Evolutionary conservation across 768 basidiomycete genomes (phyloP).

Genomic region (Amanita fuliginea): DNA sequence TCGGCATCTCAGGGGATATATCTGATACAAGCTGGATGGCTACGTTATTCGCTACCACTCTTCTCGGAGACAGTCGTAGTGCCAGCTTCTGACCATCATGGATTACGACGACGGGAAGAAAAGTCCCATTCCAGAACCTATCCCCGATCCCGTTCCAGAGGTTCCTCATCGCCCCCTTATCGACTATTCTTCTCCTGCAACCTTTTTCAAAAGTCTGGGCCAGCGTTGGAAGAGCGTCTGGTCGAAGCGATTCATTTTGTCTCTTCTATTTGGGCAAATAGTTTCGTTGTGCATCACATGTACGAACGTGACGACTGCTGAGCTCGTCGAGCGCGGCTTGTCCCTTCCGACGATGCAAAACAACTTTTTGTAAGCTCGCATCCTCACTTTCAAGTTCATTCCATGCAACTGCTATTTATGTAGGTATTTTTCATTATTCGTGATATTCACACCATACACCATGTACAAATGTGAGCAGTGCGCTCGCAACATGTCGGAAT

Average conservation of each 20-base stretch:
- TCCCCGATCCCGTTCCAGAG: neutral
- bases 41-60: neutral
- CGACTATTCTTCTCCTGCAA: constrained; percentile 46
- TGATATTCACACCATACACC: constrained; percentile 79
- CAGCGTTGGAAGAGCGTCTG: constrained; percentile 64
- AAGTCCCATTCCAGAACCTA: neutral
- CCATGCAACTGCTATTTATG: neutral
- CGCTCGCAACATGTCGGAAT: neutral
- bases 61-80: neutral
- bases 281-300: constrained; percentile 84
- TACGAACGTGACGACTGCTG: constrained; percentile 80
- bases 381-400: neutral
- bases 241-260: constrained; percentile 63
- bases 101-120: neutral
- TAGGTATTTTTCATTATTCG: constrained; percentile 72
- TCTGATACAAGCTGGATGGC: no score
- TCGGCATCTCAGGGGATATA: no score
- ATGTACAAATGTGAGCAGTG: constrained; percentile 65
- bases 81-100: neutral
- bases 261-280: constrained; percentile 68
- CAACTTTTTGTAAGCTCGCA: constrained; percentile 58
- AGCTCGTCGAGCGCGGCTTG: constrained; percentile 62
- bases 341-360: constrained; percentile 72
- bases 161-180: constrained; percentile 45
- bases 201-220: constrained; percentile 43